Evolutionary conservation across 2,329 filamentous ascomycete genomes (phyloP).

Genomic region (Juglanconis sp.): DNA sequence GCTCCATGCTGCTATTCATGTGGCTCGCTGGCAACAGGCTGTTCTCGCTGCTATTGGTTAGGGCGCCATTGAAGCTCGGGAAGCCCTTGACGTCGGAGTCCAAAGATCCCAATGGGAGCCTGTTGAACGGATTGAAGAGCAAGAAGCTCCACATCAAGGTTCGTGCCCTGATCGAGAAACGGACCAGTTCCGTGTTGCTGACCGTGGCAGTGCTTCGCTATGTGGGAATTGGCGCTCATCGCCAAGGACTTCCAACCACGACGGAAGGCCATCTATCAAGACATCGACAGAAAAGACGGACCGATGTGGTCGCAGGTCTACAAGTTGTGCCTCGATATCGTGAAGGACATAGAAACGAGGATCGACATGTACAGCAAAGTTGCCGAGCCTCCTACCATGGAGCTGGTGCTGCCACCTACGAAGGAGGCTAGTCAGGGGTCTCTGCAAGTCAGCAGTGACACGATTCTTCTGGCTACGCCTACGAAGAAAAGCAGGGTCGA

Average conservation of each 20-base stretch:
- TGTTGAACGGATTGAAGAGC: conserved; percentile 78
- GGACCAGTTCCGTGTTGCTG: conserved; percentile 12
- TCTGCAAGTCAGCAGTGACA: conserved; percentile 25
- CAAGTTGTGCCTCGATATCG: conserved; percentile 63
- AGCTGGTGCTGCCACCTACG: conserved; percentile 36
- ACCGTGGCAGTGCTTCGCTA: conserved; percentile 66
- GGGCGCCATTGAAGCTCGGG: conserved; percentile 79
- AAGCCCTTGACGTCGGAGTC: conserved; percentile 79
- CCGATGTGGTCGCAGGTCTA: conserved; percentile 80
- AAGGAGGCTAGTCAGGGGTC: conserved; percentile 25
- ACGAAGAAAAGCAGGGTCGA: conserved; percentile 41
- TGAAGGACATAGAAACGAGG: conserved; percentile 65
- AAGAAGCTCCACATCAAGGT: conserved; percentile 77
- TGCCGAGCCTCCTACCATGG: conserved; percentile 30
- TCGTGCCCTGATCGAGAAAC: conserved; percentile 23
- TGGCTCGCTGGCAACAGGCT: conserved; percentile 76
- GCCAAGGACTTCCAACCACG: conserved; percentile 71
- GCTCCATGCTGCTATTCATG: conserved; percentile 64
- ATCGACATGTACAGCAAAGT: conserved; percentile 60
- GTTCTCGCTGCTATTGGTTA: conserved; percentile 77
- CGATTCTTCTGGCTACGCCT: conserved; percentile 41
- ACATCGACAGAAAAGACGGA: conserved; percentile 78
- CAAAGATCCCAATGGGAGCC: conserved; percentile 86
- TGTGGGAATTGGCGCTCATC: conserved; percentile 87
- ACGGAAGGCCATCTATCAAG: conserved; percentile 77